Evolutionary conservation across 441 rosid species (phyloP), one percentile per base, ranked within the genome.

Genomic region (Biscutella laevigata): DNA sequence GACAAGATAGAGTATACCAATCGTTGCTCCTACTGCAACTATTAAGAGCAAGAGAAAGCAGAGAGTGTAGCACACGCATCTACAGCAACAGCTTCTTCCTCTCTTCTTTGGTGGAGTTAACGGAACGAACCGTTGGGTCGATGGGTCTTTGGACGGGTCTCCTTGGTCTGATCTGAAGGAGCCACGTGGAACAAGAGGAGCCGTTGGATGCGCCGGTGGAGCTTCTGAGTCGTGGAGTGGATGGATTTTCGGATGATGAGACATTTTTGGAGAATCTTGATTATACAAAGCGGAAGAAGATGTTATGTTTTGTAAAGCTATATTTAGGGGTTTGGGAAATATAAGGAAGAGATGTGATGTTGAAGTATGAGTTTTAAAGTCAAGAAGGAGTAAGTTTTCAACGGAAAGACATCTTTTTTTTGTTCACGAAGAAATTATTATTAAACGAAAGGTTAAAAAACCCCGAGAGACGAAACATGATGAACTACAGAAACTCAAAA

Each of bases 51-150:
- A 35, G 45, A 88, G 52, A 10, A 85, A 34, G 24, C 72, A 65
- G 0, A 82, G 4, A 0, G 90, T 78, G 90, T 88, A 85, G 11
- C 95, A 88, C 20, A 88, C 30, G 72, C 86, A 85, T 38, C 43
- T 71, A 72, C 95, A 91, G 11, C 59, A 74, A 39, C 90, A 71
- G 68, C 81, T 68, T 50, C 94, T 65, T 49, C 73, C 66, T 37
- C 52, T 74, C 69, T 71, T 83, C 59, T 26, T 47, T 4, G 62
- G 62, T 1, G 62, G 62, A 25, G 62, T 10, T 3, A 86, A 84
- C 2, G 90, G 85, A 39, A 41, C 68, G 0, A 51, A 72, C 6
- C 81, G 73, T 3, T 28, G 67, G 0, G 75, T 81, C 8, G 36
- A 33, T 6, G 44, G 10, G 5, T 12, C 38, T 45, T 61, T 10